Base-by-base conservation (phyloP, 2,329 filamentous ascomycete species). In the Sporothrix protearum region DNA sequence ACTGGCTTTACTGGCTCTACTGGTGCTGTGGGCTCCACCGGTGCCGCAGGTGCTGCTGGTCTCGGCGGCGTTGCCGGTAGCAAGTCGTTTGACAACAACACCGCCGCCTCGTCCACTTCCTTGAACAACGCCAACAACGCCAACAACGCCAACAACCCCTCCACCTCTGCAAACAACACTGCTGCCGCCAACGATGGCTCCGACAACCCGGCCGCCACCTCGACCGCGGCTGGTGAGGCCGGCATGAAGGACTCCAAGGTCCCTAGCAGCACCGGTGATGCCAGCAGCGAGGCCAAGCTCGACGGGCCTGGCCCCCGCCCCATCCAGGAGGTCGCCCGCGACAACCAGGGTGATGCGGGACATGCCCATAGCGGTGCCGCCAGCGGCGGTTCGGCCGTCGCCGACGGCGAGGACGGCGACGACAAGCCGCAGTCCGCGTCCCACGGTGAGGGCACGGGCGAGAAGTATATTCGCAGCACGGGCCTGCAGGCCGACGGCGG, bases 401-500 rank as follows among this genome's bases (percentile, higher is more conserved):
- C 67, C 33, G 68, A 57, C 45, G 51, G n/a, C 30, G 72, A 30
- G 42, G 55, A n/a, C 59, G 70, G 72, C n/a, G 73, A 75, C 33
- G 74, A 78, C 30, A 75, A 73, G n/a, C 73, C 77, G 1, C 75
- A 76, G 25, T 75, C 74, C 42, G 63, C 81, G 75, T 81, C 79
- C 73, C 76, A 78, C 12, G 78, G 79, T 16, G 80, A 84, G 73
- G 85, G 84, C 0, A 88, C 85, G 0, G 87, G 87, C 7, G 85
- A 88, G 77, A 77, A 86, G 76, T 86, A 86, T 72, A 83, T 90
- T 74, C 87, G 85, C 79, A 85, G 84, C 28, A 84, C 83, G 0
- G 90, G 89, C 0, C 78, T 91, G 36, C 80, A 82, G 45, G 87
- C 88, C 19, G 89, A 92, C 51, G 89, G 90, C 0, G 89, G 90